phyloP scores from a whole-genome alignment of 768 basidiomycete species.

The Podaxis sp. region DNA sequence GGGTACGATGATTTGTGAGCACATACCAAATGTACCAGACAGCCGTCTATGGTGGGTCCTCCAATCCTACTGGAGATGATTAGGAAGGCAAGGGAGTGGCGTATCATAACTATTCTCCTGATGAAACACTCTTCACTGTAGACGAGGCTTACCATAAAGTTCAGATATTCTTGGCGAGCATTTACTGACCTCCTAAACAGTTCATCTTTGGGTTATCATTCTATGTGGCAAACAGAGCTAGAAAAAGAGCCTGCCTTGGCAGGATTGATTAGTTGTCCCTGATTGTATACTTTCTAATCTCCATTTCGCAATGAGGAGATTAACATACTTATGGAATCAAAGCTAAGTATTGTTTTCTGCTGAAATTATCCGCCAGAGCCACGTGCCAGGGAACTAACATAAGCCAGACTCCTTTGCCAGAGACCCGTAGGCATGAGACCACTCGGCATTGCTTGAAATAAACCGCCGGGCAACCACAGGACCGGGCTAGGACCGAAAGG shows the following conservation, averaged over 20 bases:
- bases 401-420: neutral
- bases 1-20: neutral
- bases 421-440: neutral
- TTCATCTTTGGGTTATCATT: neutral
- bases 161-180: neutral
- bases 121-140: too few species aligned
- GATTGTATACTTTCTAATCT: neutral
- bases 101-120: neutral
- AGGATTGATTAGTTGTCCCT: neutral
- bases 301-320: neutral
- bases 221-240: neutral
- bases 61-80: neutral
- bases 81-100: neutral
- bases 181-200: neutral
- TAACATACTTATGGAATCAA: neutral
- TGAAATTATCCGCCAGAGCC: neutral
- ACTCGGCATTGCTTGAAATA: neutral
- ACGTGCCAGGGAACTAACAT: neutral
- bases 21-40: neutral
- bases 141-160: too few species aligned
- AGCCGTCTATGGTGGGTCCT: neutral
- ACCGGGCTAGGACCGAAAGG: neutral
- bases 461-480: neutral
- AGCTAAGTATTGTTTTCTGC: neutral
- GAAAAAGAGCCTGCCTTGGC: neutral